Conservation (phyloP, 2,329 filamentous ascomycete species). For the Endoconidiophora polonica region DNA sequence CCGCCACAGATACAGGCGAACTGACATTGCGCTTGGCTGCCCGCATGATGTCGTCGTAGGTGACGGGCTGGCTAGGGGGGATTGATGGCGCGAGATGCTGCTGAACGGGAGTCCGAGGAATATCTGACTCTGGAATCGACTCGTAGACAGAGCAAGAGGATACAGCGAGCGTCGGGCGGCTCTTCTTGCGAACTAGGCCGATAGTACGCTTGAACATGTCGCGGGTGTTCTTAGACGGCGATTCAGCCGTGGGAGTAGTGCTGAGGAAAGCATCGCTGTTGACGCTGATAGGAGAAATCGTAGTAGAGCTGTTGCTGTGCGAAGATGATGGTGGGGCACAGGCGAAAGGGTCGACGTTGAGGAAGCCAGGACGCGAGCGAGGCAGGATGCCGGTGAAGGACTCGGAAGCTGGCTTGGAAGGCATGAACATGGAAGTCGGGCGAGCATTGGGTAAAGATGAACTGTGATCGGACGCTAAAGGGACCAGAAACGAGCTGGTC, state of each 20-base stretch:
- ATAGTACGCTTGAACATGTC: conserved; percentile 35
- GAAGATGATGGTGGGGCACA: conserved; percentile 18
- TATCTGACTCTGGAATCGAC: conserved; percentile 20
- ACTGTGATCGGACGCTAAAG: background rate
- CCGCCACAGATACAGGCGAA: conserved; percentile 15
- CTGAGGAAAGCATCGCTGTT: conserved; percentile 16
- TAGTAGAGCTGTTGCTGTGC: background rate
- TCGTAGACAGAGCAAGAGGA: conserved; percentile 21
- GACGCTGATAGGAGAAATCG: background rate
- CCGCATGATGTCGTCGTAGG: conserved; percentile 31
- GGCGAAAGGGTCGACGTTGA: conserved; percentile 38
- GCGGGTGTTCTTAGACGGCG: background rate
- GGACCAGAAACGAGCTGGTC: conserved; percentile 12
- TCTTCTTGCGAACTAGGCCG: conserved; percentile 38
- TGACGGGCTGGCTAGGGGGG: conserved; percentile 21
- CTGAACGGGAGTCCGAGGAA: conserved; percentile 1
- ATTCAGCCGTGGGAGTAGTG: conserved; percentile 23
- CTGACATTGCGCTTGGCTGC: conserved; percentile 26
- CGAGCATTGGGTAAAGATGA: background rate
- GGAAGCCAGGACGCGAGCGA: conserved; percentile 27
- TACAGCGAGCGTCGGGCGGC: conserved; percentile 27
- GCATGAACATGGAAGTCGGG: conserved; percentile 10
- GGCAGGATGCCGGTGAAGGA: conserved; percentile 2
- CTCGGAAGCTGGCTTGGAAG: conserved; percentile 13
- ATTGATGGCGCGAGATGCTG: conserved; percentile 2